Base-by-base conservation (phyloP, 495 filamentous ascomycete genomes). In the Gamarada debralockiae region DNA sequence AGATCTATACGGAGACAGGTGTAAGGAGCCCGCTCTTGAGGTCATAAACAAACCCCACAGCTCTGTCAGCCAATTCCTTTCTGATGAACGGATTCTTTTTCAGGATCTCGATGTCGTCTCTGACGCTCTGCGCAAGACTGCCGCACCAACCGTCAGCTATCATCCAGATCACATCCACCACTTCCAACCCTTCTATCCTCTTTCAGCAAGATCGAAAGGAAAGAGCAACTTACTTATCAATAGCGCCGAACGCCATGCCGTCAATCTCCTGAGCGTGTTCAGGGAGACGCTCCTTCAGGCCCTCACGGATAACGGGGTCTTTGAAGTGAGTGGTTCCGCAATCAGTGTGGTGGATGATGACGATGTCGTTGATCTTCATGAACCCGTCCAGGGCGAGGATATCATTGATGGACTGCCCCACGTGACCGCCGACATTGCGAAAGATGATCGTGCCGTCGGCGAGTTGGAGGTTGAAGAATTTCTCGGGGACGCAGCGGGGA, bases 271-370 rank as follows among this genome's bases (percentile, higher is more conserved):
- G 13, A 17, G 27, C 27, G 4, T 51, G 27, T 8, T 38, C 47
- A 45, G 54, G 47, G 21, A 56, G 24, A 15, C 54, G 34, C 2
- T 34, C 34, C 31, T 50, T 50, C 10, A 51, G 22, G 13, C 18
- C 27, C 5, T 21, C 29, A 12, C 48, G 48, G 27, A 56, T 39
- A 8, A 10, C 15, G 24, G 50, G 23, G 31, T 56, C 40, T 15
- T 7, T 42, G 13, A 39, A 44, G 39, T 56, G 54, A 3, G 37
- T 48, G 6, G 50, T 23, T 9, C 54, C 54, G 33, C 54, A 56
- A 22, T 56, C 54, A 13, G 58, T 64, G 45, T 66, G 63, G 39
- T 61, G 60, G 24, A 66, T 48, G 15, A 66, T 56, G 33, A 49
- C 40, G 15, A 66, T 44, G 47, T 61, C 52, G 15, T 50, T 52